Conservation (phyloP, 306 rosid species). For the Begonia masoniana region DNA sequence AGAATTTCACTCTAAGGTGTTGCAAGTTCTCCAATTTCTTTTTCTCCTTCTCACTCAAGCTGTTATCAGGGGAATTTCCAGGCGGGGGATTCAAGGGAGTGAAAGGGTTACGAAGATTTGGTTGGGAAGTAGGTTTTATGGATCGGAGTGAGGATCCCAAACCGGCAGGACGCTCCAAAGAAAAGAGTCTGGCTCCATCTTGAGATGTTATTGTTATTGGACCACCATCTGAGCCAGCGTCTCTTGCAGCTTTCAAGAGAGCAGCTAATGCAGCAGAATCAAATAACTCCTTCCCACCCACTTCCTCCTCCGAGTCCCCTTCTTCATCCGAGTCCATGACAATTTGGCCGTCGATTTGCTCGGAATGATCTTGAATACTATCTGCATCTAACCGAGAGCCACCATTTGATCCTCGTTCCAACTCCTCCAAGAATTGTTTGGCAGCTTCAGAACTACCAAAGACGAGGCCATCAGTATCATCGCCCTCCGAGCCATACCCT, state of each 20-base stretch:
- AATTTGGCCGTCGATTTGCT: constrained; percentile 79
- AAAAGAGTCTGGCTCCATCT: constrained; percentile 89
- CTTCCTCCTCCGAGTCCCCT: constrained; percentile 72
- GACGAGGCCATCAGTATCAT: constrained; percentile 38
- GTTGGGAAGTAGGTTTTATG: constrained; percentile 46
- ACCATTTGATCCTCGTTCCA: constrained; percentile 41
- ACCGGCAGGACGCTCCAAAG: constrained; percentile 98
- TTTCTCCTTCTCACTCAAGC: constrained; percentile 74
- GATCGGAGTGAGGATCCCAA: constrained; percentile 73
- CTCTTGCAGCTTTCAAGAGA: constrained; percentile 82
- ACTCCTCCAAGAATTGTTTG: constrained; percentile 46
- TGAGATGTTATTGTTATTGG: constrained; percentile 63
- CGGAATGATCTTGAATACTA: constrained; percentile 35
- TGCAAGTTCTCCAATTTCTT: constrained; percentile 58
- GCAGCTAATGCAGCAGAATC: constrained; percentile 93
- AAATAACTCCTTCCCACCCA: constrained; percentile 69
- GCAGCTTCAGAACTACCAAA: constrained; percentile 66
- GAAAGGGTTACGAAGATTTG: constrained; percentile 42
- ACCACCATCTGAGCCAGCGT: constrained; percentile 61
- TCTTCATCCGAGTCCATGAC: constrained; percentile 85
- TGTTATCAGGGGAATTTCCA: constrained; percentile 33
- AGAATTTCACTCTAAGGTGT: constrained; percentile 55
- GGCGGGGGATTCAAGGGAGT: constrained; percentile 27
- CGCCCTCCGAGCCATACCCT: constrained; percentile 32
- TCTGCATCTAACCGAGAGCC: constrained; percentile 39